Conservation (phyloP, 2,329 filamentous ascomycete genomes). For the Dactylellina cionopaga region DNA sequence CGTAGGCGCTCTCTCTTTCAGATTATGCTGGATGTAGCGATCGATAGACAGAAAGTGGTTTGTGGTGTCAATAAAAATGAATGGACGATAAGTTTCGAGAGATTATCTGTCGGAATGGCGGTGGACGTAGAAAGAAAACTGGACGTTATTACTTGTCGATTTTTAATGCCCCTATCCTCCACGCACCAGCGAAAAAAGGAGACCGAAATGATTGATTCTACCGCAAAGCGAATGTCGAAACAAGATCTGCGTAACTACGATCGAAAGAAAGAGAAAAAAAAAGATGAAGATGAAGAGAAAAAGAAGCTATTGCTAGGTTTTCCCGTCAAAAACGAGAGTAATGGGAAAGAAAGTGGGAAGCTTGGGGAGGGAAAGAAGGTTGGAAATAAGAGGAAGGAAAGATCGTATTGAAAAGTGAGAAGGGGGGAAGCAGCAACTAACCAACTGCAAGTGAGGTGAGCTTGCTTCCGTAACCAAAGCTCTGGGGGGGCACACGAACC, state of each 20-base stretch:
- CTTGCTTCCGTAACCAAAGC: slow-evolving; percentile 39
- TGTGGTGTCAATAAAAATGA: slow-evolving; percentile 22
- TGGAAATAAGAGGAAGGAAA: slow-evolving; percentile 47
- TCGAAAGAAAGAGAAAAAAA: slow-evolving; percentile 21
- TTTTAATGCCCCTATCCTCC: slow-evolving; percentile 47
- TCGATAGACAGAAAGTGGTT: slow-evolving; percentile 17
- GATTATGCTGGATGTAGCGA: slow-evolving; percentile 17
- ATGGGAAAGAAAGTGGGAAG: slow-evolving; percentile 43
- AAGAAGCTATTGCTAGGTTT: slow-evolving; percentile 33
- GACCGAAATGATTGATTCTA: slow-evolving; percentile 38
- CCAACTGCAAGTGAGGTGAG: slow-evolving; percentile 4
- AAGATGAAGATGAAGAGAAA: slow-evolving; percentile 23
- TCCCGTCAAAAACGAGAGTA: slow-evolving; percentile 51
- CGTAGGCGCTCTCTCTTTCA: slow-evolving; percentile 17
- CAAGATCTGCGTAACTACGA: slow-evolving; percentile 35
- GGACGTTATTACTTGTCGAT: slow-evolving; percentile 21
- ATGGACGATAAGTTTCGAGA: slow-evolving; percentile 51
- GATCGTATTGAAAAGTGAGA: slow-evolving; percentile 14
- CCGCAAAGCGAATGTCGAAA: slow-evolving; percentile 52
- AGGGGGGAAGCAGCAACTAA: not conserved
- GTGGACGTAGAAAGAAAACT: slow-evolving; percentile 16
- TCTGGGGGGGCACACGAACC: slow-evolving; percentile 37
- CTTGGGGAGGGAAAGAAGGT: slow-evolving; percentile 42
- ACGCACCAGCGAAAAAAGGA: slow-evolving; percentile 51
- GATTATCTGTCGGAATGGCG: slow-evolving; percentile 45